phyloP scores from a whole-genome alignment of 352 stramenopile genomes.

The Globisporangium polare region DNA sequence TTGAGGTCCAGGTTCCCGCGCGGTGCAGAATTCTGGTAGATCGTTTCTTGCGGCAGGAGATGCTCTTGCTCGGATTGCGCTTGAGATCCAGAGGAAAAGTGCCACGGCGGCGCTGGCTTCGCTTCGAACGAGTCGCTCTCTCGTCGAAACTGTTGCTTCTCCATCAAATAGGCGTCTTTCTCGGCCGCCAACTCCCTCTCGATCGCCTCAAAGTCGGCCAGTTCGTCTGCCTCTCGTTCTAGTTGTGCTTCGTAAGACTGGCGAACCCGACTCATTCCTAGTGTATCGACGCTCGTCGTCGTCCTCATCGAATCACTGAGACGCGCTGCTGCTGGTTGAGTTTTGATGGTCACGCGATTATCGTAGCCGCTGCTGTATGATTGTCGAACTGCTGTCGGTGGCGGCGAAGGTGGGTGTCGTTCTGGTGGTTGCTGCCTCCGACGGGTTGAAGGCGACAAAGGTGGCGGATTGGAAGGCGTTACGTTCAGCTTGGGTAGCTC shows the following conservation, averaged over 20 bases:
- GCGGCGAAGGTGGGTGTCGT: neutral
- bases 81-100: constrained; percentile 5
- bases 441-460: neutral
- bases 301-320: constrained; percentile 21
- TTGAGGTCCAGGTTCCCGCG: constrained; percentile 32
- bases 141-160: constrained; percentile 22
- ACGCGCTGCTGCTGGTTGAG: neutral
- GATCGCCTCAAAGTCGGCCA: constrained; percentile 77
- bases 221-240: constrained; percentile 62
- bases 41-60: neutral
- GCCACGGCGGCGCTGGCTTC: neutral
- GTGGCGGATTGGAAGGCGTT: neutral
- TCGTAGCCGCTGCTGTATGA: neutral
- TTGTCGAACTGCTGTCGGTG: neutral
- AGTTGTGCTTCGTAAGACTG: constrained; percentile 54
- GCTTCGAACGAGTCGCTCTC: neutral
- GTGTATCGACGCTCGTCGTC: constrained; percentile 44
- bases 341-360: neutral
- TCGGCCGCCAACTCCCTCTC: constrained; percentile 62
- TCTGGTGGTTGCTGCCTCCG: neutral
- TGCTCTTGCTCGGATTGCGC: neutral
- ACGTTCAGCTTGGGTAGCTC: neutral
- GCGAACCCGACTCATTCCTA: constrained; percentile 49
- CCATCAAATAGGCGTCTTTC: constrained; percentile 49
- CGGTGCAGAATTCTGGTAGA: neutral